Evolutionary conservation across 768 basidiomycete species (phyloP).

Genomic region (Psilocybe subaeruginosa): DNA sequence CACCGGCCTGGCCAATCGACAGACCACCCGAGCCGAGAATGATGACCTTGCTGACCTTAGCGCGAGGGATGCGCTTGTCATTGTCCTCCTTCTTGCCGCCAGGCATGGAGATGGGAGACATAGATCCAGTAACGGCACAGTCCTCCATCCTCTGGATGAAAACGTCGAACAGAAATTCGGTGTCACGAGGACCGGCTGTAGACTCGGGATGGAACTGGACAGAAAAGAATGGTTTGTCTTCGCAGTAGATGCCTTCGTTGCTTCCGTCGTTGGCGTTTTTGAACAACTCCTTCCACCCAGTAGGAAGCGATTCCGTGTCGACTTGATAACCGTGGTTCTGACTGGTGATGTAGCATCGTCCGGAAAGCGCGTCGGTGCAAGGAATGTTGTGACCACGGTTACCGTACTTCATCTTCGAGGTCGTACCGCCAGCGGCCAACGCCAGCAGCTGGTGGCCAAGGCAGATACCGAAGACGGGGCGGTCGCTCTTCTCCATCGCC

Average conservation of each 20-base stretch:
- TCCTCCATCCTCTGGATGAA: slow-evolving; percentile 89
- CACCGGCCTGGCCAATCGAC: slow-evolving; percentile 98
- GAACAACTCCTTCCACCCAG: slow-evolving; percentile 94
- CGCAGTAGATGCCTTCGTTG: slow-evolving; percentile 97
- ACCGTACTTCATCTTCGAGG: slow-evolving; percentile 99
- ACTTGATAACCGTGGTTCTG: slow-evolving; percentile 99
- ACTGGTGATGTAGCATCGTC: slow-evolving; percentile 97
- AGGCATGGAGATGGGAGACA: slow-evolving; percentile 68
- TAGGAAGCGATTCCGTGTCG: slow-evolving; percentile 74
- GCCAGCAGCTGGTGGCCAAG: slow-evolving; percentile 97
- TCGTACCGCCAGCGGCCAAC: slow-evolving; percentile 90
- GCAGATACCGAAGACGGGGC: slow-evolving; percentile 97
- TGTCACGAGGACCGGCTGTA: slow-evolving; percentile 85
- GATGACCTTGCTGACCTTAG: slow-evolving; percentile 88
- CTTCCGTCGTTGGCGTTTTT: slow-evolving; percentile 95
- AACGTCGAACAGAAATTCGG: slow-evolving; percentile 98
- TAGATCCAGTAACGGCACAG: slow-evolving; percentile 58
- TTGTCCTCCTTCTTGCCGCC: slow-evolving; percentile 86
- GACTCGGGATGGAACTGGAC: slow-evolving; percentile 98
- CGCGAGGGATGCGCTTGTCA: slow-evolving; percentile 68
- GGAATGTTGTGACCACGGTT: slow-evolving; percentile 99
- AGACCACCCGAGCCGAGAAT: slow-evolving; percentile 97
- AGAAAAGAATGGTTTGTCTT: slow-evolving; percentile 94
- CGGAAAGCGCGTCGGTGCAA: slow-evolving; percentile 91
- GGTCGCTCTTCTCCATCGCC: slow-evolving; percentile 72